These are phyloP conservation scores for Barnettozyma vustinii DNA, from an alignment of 805 yeast genomes.

Conservation along the genomic window DNA sequence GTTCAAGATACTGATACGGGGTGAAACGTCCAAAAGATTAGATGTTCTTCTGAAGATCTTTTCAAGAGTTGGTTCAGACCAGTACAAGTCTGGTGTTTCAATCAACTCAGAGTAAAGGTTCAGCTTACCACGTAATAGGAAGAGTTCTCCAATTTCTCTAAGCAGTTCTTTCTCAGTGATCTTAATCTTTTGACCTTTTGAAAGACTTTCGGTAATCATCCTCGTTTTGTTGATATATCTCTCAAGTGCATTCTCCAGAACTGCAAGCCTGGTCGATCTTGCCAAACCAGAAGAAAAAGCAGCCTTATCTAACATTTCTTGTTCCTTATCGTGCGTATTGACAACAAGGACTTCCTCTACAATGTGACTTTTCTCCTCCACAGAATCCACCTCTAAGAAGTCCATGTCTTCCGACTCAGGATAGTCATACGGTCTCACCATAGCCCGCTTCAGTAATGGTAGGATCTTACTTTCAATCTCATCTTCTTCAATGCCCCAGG, in stretches of 20 bases:
- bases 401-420: slow-evolving; percentile 87
- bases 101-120: slow-evolving; percentile 83
- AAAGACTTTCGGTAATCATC: slow-evolving; percentile 57
- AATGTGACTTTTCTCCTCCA: slow-evolving; percentile 37
- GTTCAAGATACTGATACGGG: slow-evolving; percentile 75
- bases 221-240: slow-evolving; percentile 59
- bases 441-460: slow-evolving; percentile 47
- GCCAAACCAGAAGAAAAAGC: slow-evolving; percentile 89
- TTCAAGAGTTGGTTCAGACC: slow-evolving; percentile 88
- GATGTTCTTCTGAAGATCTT: slow-evolving; percentile 68
- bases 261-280: slow-evolving; percentile 78
- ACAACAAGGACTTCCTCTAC: slow-evolving; percentile 69
- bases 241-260: slow-evolving; percentile 69
- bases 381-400: slow-evolving; percentile 28
- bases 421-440: slow-evolving; percentile 38
- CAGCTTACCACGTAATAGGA: slow-evolving; percentile 73
- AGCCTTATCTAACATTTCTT: slow-evolving; percentile 65
- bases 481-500: slow-evolving; percentile 73
- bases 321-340: slow-evolving; percentile 41
- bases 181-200: slow-evolving; percentile 51
- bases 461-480: slow-evolving; percentile 41
- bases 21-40: slow-evolving; percentile 64
- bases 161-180: slow-evolving; percentile 58
- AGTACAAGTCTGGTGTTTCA: slow-evolving; percentile 88
- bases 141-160: slow-evolving; percentile 65